Base-by-base conservation (phyloP, 2,329 filamentous ascomycete genomes). In the Claviceps sp. region DNA sequence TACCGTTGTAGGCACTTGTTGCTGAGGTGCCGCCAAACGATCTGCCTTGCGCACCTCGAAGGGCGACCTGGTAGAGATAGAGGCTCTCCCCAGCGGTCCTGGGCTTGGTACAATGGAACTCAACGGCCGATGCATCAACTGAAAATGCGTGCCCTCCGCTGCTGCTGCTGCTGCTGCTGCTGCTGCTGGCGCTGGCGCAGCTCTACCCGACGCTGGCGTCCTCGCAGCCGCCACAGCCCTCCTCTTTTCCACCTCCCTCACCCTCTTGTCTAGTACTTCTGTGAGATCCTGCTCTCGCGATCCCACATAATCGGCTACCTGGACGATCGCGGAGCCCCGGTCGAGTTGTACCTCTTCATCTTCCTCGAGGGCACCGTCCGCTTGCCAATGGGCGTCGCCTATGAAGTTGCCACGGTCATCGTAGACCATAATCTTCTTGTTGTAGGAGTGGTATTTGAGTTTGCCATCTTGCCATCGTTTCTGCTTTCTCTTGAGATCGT, bases 381-480 rank as follows among this genome's bases (percentile, higher is more conserved):
- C 76, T 44, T 81, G 80, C 83, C 86, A 93, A 67, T 95, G 88
- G 36, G 82, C 80, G 64, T 95, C 90, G 3, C 89, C 90, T 29
- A 96, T 77, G 57, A 84, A 88, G 63, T 90, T 88, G 0, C 86
- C 81, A 2, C 79, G 73, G 46, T 87, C 82, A 64, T 95, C 89
- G 60, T 93, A 91, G 6, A 94, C 86, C 87, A 96, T 94, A 54
- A 93, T 73, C 4, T 88, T 82, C 62, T 83, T 87, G 70, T 96
- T 96, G 77, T 95, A 95, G 0, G 86, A 85, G 63, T 96, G 90
- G 57, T 85, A 95, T 57, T 85, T 86, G 55, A 96, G 78, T 49
- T 82, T 82, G 38, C 91, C 90, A 82, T 96, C 90, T 61, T 95
- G 88, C 90, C 90, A 96, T 54, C 87, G 76, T 65, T 96, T 96